Evolutionary conservation across 2,329 filamentous ascomycete genomes (phyloP), one percentile per base, ranked within the genome.

Genomic region (Cercospora sojina): DNA sequence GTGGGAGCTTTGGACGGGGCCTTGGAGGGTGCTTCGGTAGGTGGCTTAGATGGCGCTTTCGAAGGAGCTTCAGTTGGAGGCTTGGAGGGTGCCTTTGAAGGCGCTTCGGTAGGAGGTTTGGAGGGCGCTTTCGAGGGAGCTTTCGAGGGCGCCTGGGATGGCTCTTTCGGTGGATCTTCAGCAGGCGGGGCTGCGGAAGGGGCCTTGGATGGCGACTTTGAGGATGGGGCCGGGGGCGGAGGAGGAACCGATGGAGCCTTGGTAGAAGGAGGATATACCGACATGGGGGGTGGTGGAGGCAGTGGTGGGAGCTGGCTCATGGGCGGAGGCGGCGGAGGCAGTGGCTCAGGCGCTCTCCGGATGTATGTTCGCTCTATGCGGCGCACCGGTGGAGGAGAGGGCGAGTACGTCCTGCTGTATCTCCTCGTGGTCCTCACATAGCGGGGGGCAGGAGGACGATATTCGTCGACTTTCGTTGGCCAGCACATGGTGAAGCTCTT

Each of bases 281-380:
- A 55, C 18, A 69, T 35, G 43, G 69, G 66, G 2, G 67, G 47
- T 3, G 43, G 43, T 8, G 43, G 41, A 12, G 47, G 66, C 18
- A 62, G 65, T 12, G 67, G 64, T 12, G 67, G 64, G 8, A 57
- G 53, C 29, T 57, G 53, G 53, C 53, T 57, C 53, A 57, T 57
- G 0, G 53, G 53, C 32, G 67, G 63, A 7, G 64, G 64, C 23
- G 64, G 65, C 10, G 67, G 64, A 23, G 67, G 65, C 3, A 64
- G 64, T 16, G 66, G 66, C 16, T 29, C 51, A 3, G 64, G 70
- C 8, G 65, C 53, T 62, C 65, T 62, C 41, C 70, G 68, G 10
- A 74, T 67, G n/a, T 71, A 69, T 35, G 70, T 71, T 13, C 70
- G 68, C 31, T 71, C 70, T 25, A 72, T 65, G 27, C 66, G 56